phyloP scores from a whole-genome alignment of 805 yeast species.

The Starmerella gropengiesseri region DNA sequence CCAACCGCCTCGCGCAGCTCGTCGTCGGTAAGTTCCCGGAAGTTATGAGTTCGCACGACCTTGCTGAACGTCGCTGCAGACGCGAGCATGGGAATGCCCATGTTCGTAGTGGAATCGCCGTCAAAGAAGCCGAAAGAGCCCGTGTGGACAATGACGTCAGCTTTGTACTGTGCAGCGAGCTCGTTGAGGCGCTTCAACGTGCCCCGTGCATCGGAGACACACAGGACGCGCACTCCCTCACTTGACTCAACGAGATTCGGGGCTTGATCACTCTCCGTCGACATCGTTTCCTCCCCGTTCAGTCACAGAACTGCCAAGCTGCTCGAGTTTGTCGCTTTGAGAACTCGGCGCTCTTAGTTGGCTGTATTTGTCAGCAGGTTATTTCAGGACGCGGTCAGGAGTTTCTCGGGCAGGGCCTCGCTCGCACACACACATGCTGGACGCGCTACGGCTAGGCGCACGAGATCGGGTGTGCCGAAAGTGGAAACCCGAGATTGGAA shows the following conservation, averaged over 20 bases:
- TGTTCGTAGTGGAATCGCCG: slow-evolving; percentile 41
- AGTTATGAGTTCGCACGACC: slow-evolving; percentile 32
- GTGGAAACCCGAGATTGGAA: too few species aligned
- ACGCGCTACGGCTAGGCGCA: too few species aligned
- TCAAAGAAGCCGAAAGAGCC: slow-evolving; percentile 78
- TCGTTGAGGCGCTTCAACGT: slow-evolving; percentile 40
- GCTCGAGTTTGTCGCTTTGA: too few species aligned
- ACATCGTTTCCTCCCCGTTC: background rate
- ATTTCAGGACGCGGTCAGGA: too few species aligned
- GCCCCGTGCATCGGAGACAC: slow-evolving; percentile 48
- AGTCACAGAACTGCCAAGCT: too few species aligned
- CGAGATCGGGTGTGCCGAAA: too few species aligned
- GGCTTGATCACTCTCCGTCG: background rate
- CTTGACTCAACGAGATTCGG: background rate
- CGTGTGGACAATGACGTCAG: slow-evolving; percentile 51
- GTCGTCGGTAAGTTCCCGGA: slow-evolving; percentile 38
- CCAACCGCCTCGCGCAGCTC: slow-evolving; percentile 32
- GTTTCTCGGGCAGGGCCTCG: too few species aligned
- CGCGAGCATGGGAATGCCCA: slow-evolving; percentile 39
- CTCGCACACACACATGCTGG: too few species aligned
- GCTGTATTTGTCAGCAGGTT: too few species aligned
- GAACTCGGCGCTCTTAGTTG: too few species aligned
- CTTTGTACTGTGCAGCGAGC: slow-evolving; percentile 38
- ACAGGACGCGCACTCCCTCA: slow-evolving; percentile 34
- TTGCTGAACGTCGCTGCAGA: slow-evolving; percentile 61